Base-by-base conservation (phyloP, 2,329 filamentous ascomycete species). In the Apiospora malaysiana region DNA sequence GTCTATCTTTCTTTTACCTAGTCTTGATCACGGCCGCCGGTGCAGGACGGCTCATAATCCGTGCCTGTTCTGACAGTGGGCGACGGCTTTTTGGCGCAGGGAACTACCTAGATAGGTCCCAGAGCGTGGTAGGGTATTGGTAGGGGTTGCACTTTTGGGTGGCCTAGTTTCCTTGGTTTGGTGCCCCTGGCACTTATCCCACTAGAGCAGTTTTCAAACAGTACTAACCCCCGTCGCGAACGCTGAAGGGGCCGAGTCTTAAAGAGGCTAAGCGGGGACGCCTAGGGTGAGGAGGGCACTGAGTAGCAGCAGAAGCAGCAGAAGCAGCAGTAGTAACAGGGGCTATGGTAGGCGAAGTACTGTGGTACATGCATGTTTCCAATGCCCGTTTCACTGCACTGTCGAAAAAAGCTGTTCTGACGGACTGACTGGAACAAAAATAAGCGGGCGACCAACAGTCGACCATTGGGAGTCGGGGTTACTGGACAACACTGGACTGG, bases 321-420 rank as follows among this genome's bases (percentile, higher is more conserved):
- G 32, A 4, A 32, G 32, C 32, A 32, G 32, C 32, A n/a, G n/a
- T 6, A 32, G 32, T 32, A 32, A 6, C 32, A 32, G 32, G 32
- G 32, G 32, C 3, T 10, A 32, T 25, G 49, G 49, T 56, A 32
- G 2, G 56, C 4, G 27, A 40, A 32, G 56, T 63, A 63, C 27
- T 32, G 56, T 23, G 56, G 56, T 63, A 63, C 56, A 63, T 63
- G 56, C 56, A 63, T 63, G 56, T 63, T 63, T 63, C 56, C 56
- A 63, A 63, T 63, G 56, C 27, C 56, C 56, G 56, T 63, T 63
- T 63, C 56, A 63, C 56, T 40, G 56, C 56, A 63, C 56, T 63
- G 56, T 63, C 56, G 56, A 63, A 63, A 63, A 63, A 63, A 63
- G 56, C 14, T 63, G 56, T 40, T 63, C 56, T n/a, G 32, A 63